These are phyloP conservation scores for Sanghuangporus weigelae DNA, from an alignment of 1,284 basidiomycete genomes.

Conservation along the genomic window DNA sequence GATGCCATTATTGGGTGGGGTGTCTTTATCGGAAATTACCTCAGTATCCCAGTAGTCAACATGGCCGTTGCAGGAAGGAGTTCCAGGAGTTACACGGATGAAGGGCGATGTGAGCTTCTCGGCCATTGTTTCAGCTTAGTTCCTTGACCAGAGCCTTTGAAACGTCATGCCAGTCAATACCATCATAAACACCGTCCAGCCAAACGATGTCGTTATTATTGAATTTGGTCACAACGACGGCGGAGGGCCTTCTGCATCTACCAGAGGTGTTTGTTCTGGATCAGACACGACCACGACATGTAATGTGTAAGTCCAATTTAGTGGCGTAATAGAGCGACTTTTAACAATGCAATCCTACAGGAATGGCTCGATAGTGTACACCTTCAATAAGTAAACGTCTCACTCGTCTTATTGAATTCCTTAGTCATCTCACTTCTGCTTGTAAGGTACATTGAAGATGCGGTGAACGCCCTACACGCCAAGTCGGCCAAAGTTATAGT, in stretches of 20 bases:
- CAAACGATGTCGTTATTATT: conserved; percentile 39
- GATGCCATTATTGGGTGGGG: conserved; percentile 38
- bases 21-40: conserved; percentile 36
- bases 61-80: conserved; percentile 41
- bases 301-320: conserved; percentile 1
- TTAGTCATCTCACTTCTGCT: neutral
- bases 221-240: conserved; percentile 46
- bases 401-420: neutral
- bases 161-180: neutral
- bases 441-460: conserved; percentile 19
- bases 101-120: conserved; percentile 30
- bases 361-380: conserved; percentile 1
- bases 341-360: neutral
- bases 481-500: conserved; percentile 24
- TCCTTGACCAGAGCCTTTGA: neutral
- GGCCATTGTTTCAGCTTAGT: neutral
- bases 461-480: conserved; percentile 15
- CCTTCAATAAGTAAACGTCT: conserved; percentile 6
- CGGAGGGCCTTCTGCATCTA: conserved; percentile 24
- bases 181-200: conserved; percentile 10
- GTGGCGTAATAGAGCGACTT: neutral
- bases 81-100: conserved; percentile 42
- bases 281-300: conserved; percentile 29
- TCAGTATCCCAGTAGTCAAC: conserved; percentile 39
- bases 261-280: conserved; percentile 23